Evolutionary conservation across 176 grass and related monocot genomes (phyloP).

Genomic region (Elymus sibiricus): DNA sequence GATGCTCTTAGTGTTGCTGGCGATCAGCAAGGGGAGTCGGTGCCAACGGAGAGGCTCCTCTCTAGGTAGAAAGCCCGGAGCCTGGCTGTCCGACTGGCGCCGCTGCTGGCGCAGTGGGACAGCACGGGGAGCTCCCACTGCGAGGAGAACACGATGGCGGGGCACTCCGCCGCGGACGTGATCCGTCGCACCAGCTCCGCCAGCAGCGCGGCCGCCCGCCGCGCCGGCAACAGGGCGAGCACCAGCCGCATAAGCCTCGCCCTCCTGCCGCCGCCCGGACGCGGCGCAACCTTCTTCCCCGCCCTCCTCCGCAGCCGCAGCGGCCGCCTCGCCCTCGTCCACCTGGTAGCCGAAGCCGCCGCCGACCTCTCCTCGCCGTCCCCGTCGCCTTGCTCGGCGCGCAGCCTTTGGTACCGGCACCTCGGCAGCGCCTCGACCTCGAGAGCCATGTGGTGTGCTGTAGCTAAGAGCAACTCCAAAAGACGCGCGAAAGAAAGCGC

Average conservation of each 20-base stretch:
- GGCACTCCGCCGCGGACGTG: constrained; percentile 34
- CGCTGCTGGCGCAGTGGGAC: constrained; percentile 40
- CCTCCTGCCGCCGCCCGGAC: constrained; percentile 4
- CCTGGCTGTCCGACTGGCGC: constrained; percentile 25
- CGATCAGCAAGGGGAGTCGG: constrained; percentile 37
- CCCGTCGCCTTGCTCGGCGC: not conserved
- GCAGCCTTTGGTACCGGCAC: constrained; percentile 35
- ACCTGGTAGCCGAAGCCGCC: not conserved
- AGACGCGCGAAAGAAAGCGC: too few species aligned
- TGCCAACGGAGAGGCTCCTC: constrained; percentile 33
- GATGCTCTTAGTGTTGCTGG: too few species aligned
- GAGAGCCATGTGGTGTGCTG: constrained; percentile 32
- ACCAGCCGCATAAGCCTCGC: constrained; percentile 35
- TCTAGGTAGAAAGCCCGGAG: constrained; percentile 48
- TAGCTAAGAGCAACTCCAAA: too few species aligned
- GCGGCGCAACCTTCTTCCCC: not conserved
- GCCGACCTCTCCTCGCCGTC: not conserved
- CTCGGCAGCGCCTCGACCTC: constrained; percentile 24
- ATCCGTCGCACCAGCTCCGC: constrained; percentile 51
- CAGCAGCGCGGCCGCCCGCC: constrained; percentile 39
- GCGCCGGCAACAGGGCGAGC: constrained; percentile 32
- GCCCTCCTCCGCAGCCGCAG: constrained; percentile 31
- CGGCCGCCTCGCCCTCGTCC: constrained; percentile 20
- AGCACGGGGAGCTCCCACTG: constrained; percentile 75
- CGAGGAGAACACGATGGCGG: constrained; percentile 62